These are phyloP conservation scores for Suillus decipiens DNA, from an alignment of 768 basidiomycete species.

Conservation along the genomic window DNA sequence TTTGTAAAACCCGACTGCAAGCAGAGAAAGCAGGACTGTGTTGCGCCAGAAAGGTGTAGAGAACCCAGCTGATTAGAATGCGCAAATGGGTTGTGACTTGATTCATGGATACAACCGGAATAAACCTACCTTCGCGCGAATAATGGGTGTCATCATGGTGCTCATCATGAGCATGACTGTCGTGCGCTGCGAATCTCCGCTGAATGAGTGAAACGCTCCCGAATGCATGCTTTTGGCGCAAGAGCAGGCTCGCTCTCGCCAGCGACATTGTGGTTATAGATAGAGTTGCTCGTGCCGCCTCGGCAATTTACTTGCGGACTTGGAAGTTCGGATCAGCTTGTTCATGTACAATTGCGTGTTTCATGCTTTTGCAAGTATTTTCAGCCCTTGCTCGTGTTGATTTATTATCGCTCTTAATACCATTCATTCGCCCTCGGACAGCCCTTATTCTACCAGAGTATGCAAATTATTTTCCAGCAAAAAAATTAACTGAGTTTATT, in stretches of 20 bases:
- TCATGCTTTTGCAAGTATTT: not conserved
- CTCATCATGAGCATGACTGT: constrained; percentile 44
- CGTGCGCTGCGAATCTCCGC: constrained; percentile 45
- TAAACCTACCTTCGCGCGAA: constrained; percentile 59
- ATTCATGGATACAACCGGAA: constrained; percentile 8
- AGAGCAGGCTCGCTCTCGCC: constrained; percentile 38
- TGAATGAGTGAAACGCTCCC: constrained; percentile 31
- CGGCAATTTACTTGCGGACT: constrained; percentile 15
- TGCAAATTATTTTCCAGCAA: not conserved
- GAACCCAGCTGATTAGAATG: constrained; percentile 50
- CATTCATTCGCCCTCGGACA: not conserved
- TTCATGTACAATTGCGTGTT: not conserved
- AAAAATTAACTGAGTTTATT: not conserved
- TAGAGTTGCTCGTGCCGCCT: constrained; percentile 9
- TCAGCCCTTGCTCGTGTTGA: not conserved
- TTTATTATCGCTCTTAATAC: not conserved
- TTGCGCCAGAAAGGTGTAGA: constrained; percentile 68
- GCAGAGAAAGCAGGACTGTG: constrained; percentile 51
- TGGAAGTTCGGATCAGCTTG: constrained; percentile 1
- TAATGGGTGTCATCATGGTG: constrained; percentile 44
- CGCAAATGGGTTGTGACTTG: not conserved
- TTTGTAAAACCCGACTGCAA: constrained; percentile 61
- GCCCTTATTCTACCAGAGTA: not conserved
- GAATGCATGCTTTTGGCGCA: constrained; percentile 36
- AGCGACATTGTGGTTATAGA: constrained; percentile 41